Evolutionary conservation across 768 basidiomycete species (phyloP), one percentile per base, ranked within the genome.

Genomic region (Hydnomerulius pinastri): DNA sequence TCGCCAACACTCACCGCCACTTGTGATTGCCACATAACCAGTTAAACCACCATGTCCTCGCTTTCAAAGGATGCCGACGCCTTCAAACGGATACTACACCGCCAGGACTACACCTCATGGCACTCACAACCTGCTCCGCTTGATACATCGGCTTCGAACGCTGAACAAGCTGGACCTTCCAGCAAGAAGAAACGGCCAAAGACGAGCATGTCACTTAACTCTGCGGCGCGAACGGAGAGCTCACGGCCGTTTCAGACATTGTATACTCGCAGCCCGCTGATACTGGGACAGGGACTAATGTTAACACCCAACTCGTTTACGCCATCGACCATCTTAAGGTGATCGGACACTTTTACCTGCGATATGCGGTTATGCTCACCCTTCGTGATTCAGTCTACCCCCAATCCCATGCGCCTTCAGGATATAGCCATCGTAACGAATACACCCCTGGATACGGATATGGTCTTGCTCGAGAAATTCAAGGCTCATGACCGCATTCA

Each of bases 251-350:
- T 53, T 59, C 61, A 89, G 89, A 81, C 71, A 73, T 90, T 57
- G 87, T 90, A 13, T 91, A 85, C 66, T 90, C 92, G 11, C 92
- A 94, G 66, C 90, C 92, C 13, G 85, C 86, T n/a, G 85, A 92
- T 63, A 90, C 87, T 1, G 88, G 88, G 5, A 81, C 84, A 13
- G 90, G 90, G 9, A 78, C 71, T 45, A 90, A 95, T 73, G 76
- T 89, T 51, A 91, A 91, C 59, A 95, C 92, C 0, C 91, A 93
- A 67, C 77, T 95, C 25, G 83, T 92, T 2, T 92, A 91, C 62
- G 87, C 87, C 6, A 84, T 95, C 21, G 83, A 84, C 56, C 79
- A 86, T 67, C 79, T 95, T 52, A 94, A 90, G 75, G 89, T 88
- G 61, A 50, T 68, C 40, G 23, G 29, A 23, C 15, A 18, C 5